A percentile compares a stretch with the other conserved stretches of the same genome.
These are phyloP conservation scores for Mariannaea elegans DNA, from an alignment of 2,329 filamentous ascomycete species.

Conservation along the genomic window DNA sequence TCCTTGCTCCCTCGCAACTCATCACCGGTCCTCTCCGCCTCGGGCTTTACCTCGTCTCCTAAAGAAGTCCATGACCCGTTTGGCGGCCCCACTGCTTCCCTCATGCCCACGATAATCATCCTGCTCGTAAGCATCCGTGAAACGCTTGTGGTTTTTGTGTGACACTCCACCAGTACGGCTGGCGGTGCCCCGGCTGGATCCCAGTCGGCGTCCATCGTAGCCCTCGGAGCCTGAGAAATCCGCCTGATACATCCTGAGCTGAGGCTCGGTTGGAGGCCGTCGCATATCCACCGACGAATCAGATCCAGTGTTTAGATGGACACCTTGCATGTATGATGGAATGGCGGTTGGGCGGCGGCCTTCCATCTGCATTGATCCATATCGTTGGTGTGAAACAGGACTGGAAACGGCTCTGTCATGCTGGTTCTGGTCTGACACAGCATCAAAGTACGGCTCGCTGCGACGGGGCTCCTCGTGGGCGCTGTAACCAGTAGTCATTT, in stretches of 20 bases:
- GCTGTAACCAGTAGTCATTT: slow-evolving; percentile 44
- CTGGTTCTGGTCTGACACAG: slow-evolving; percentile 48
- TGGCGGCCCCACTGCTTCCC: slow-evolving; percentile 86
- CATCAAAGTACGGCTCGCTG: slow-evolving; percentile 52
- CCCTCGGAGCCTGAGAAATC: slow-evolving; percentile 55
- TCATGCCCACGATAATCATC: slow-evolving; percentile 72
- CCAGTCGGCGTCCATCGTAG: slow-evolving; percentile 51
- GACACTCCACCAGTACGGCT: slow-evolving; percentile 64
- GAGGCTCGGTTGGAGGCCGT: slow-evolving; percentile 50
- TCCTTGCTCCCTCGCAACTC: slow-evolving; percentile 28
- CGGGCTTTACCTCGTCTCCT: slow-evolving; percentile 83
- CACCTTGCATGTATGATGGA: slow-evolving; percentile 56
- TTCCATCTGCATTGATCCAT: slow-evolving; percentile 52
- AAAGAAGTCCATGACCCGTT: slow-evolving; percentile 99
- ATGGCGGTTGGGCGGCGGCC: slow-evolving; percentile 53
- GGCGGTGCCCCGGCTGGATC: slow-evolving; percentile 47
- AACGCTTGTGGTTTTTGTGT: slow-evolving; percentile 88
- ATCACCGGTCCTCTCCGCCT: slow-evolving; percentile 64
- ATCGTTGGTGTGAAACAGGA: slow-evolving; percentile 53
- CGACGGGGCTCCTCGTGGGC: slow-evolving; percentile 47
- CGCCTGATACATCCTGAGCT: slow-evolving; percentile 54
- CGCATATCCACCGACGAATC: slow-evolving; percentile 63
- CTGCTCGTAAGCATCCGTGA: slow-evolving; percentile 89
- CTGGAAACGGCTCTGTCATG: slow-evolving; percentile 46
- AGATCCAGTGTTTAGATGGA: slow-evolving; percentile 60